Evolutionary conservation across 345 rosid genomes (phyloP).

Genomic region (Viola odorata): DNA sequence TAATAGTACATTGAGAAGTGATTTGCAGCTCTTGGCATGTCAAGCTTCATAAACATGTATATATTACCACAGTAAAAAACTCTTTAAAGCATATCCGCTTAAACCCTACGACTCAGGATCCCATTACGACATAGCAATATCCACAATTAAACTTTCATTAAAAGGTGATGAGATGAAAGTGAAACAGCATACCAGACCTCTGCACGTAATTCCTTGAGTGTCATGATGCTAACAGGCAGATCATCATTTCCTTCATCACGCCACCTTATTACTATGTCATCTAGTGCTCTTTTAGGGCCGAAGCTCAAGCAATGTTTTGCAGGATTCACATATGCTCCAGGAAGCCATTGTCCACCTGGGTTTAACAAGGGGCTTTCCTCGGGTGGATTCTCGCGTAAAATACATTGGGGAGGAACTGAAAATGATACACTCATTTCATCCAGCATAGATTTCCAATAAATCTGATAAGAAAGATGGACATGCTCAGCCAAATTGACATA

Average conservation of each 20-base stretch:
- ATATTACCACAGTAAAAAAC: too few relatives aligned
- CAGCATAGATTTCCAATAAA: conserved; percentile 73
- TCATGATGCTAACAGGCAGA: conserved; percentile 59
- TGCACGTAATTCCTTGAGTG: conserved; percentile 57
- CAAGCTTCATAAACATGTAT: too few relatives aligned
- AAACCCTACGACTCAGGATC: too few relatives aligned
- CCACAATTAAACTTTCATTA: too few relatives aligned
- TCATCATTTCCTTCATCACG: conserved; percentile 75
- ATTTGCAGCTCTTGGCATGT: too few relatives aligned
- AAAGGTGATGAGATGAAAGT: too few relatives aligned
- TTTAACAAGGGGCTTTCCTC: conserved; percentile 21
- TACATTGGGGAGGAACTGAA: conserved; percentile 59
- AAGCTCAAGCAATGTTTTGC: conserved; percentile 60
- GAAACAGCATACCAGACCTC: conserved; percentile 79
- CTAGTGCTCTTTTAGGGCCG: conserved; percentile 44
- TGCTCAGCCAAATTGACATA: not conserved
- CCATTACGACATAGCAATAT: too few relatives aligned
- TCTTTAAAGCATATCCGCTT: too few relatives aligned
- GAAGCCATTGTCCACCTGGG: conserved; percentile 94
- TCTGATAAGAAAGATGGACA: too few relatives aligned
- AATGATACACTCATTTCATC: conserved; percentile 58
- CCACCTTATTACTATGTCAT: conserved; percentile 69
- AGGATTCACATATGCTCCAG: conserved; percentile 76
- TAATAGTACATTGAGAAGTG: too few relatives aligned
- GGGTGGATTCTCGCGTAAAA: conserved; percentile 36